A percentile compares a stretch with the other conserved stretches of the same genome.
Conservation (phyloP, 495 filamentous ascomycete species). For the Letharia lupina region DNA sequence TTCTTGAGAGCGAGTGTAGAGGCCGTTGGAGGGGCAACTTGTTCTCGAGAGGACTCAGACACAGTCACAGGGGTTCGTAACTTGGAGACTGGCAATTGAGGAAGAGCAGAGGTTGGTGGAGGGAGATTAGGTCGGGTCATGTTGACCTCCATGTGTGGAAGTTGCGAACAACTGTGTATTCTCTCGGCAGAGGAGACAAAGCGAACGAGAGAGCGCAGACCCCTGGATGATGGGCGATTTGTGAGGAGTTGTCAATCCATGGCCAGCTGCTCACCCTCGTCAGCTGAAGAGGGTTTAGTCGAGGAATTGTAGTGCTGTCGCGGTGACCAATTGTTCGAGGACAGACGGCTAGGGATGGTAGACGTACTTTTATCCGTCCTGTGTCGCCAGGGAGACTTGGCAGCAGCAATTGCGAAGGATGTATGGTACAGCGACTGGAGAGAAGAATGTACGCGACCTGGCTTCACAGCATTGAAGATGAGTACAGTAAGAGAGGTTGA, state of each 20-base stretch:
- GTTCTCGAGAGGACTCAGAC: conserved; percentile 36
- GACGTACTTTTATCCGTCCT: not conserved
- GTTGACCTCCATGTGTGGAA: conserved; percentile 13
- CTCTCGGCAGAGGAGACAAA: not conserved
- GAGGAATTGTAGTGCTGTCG: not conserved
- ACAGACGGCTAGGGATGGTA: not conserved
- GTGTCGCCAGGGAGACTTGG: not conserved
- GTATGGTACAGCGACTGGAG: not conserved
- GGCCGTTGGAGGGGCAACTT: conserved; percentile 36
- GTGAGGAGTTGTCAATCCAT: not conserved
- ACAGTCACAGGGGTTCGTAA: conserved; percentile 52
- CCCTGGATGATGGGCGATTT: not conserved
- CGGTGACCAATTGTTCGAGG: not conserved
- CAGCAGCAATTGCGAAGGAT: not conserved
- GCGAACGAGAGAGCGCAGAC: not conserved
- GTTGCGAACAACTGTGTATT: not conserved
- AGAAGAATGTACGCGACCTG: not conserved
- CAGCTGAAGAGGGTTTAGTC: not conserved
- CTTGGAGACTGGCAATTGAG: conserved; percentile 63
- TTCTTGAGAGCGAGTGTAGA: conserved; percentile 52
- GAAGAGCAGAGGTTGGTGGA: conserved; percentile 57
- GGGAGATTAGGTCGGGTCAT: conserved; percentile 41
- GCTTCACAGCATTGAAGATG: not conserved
- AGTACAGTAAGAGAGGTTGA: not conserved
- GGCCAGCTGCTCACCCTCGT: not conserved